Evolutionary conservation across 2,329 filamentous ascomycete species (phyloP).

Genomic region (Fusarium luffae): DNA sequence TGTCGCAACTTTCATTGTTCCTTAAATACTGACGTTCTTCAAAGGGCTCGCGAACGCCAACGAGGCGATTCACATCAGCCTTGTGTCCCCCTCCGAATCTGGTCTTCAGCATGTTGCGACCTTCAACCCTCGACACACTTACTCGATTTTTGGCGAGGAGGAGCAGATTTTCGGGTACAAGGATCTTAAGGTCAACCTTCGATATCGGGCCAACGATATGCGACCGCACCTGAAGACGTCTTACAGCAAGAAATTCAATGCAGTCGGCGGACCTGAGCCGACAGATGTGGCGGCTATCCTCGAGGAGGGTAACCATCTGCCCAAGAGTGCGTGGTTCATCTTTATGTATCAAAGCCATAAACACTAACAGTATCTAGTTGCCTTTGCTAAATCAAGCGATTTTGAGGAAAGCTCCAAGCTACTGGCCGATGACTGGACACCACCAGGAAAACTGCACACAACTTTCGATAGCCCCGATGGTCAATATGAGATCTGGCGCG

Average conservation of each 20-base stretch:
- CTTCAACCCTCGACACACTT: conserved; percentile 90
- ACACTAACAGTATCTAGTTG: conserved; percentile 60
- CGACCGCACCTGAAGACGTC: conserved; percentile 78
- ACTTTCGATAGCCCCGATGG: conserved; percentile 70
- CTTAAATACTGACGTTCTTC: conserved; percentile 34
- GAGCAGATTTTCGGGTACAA: conserved; percentile 93
- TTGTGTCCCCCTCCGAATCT: conserved; percentile 62
- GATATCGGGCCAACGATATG: conserved; percentile 76
- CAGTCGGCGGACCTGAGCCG: conserved; percentile 74
- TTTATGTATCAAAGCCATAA: background rate
- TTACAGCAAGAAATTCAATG: conserved; percentile 76
- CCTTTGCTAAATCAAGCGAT: conserved; percentile 70
- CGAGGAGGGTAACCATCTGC: conserved; percentile 72
- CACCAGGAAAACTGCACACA: conserved; percentile 79
- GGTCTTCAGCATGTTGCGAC: conserved; percentile 68
- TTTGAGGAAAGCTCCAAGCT: conserved; percentile 70
- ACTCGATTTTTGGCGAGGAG: conserved; percentile 92
- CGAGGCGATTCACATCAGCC: conserved; percentile 70
- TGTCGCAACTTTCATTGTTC: background rate
- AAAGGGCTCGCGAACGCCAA: conserved; percentile 70
- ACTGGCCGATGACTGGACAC: conserved; percentile 64
- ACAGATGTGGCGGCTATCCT: conserved; percentile 75
- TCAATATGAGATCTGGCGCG: conserved; percentile 86
- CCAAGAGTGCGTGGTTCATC: conserved; percentile 64
- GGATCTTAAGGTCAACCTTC: conserved; percentile 78